phyloP scores from a whole-genome alignment of 2,329 filamentous ascomycete species.

The Venturia effusa region DNA sequence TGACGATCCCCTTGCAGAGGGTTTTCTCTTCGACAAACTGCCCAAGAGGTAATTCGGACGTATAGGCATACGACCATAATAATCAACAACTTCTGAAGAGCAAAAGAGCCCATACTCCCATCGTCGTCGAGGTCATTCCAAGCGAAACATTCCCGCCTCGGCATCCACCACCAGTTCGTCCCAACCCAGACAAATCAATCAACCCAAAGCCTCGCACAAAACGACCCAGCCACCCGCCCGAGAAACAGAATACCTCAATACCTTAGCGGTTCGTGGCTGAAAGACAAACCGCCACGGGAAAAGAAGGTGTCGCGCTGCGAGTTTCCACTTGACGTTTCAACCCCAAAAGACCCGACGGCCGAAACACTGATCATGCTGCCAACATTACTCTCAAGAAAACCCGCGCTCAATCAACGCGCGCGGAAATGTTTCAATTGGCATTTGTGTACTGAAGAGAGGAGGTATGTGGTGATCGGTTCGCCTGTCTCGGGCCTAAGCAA shows the following conservation, averaged over 20 bases:
- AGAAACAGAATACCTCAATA: neutral
- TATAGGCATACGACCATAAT: neutral
- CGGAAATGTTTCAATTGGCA: neutral
- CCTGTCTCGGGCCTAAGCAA: neutral
- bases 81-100: neutral
- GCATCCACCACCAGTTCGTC: neutral
- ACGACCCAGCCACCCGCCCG: no score
- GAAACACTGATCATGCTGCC: neutral
- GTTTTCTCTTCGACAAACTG: constrained; percentile 15
- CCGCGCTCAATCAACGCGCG: neutral
- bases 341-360: neutral
- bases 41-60: neutral
- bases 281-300: neutral
- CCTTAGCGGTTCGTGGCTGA: neutral
- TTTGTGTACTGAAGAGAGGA: neutral
- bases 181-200: neutral
- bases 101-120: neutral
- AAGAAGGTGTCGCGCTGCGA: neutral
- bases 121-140: neutral
- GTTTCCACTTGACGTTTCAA: neutral
- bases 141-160: neutral
- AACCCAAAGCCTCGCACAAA: neutral
- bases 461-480: neutral
- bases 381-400: neutral
- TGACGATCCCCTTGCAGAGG: constrained; percentile 13